Conservation (phyloP, 2,329 filamentous ascomycete genomes). For the Paecilomyces sp. region DNA sequence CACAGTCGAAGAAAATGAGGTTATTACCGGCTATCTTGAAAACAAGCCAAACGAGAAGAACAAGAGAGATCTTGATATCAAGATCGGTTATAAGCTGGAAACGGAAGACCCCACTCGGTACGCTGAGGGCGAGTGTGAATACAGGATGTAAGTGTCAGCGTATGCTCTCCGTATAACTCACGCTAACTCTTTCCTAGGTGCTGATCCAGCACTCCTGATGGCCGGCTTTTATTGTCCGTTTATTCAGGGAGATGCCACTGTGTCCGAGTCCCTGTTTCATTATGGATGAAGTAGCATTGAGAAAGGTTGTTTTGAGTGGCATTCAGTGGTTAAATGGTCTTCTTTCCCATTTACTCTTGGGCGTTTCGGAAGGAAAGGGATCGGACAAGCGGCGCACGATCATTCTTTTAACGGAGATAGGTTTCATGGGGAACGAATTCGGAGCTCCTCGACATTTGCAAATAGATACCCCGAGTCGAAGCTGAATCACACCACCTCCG, state of each 20-base stretch:
- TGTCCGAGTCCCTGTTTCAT: background rate
- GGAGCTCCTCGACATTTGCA: slow-evolving; percentile 42
- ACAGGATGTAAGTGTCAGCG: slow-evolving; percentile 54
- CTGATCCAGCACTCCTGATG: slow-evolving; percentile 11
- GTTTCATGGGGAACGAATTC: slow-evolving; percentile 21
- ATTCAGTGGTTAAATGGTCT: slow-evolving; percentile 13
- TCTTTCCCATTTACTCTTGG: slow-evolving; percentile 17
- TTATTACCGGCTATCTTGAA: slow-evolving; percentile 63
- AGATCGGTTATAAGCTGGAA: slow-evolving; percentile 72
- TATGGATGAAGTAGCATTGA: slow-evolving; percentile 16
- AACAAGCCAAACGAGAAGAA: slow-evolving; percentile 93
- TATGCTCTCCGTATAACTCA: background rate
- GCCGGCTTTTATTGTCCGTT: slow-evolving; percentile 4
- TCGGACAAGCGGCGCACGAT: slow-evolving; percentile 29
- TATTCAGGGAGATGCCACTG: background rate
- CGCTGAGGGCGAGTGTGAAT: slow-evolving; percentile 64
- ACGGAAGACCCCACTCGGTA: slow-evolving; percentile 65
- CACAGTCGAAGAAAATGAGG: slow-evolving; percentile 82
- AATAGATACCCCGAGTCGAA: slow-evolving; percentile 45
- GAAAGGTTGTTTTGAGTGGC: slow-evolving; percentile 18
- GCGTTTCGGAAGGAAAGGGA: slow-evolving; percentile 31
- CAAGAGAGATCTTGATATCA: slow-evolving; percentile 88
- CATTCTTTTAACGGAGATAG: slow-evolving; percentile 24
- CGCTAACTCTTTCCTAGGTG: slow-evolving; percentile 24
- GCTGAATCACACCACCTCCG: slow-evolving; percentile 37